Base-by-base conservation (phyloP, 805 yeast species). In the Suhomyces prunicola region DNA sequence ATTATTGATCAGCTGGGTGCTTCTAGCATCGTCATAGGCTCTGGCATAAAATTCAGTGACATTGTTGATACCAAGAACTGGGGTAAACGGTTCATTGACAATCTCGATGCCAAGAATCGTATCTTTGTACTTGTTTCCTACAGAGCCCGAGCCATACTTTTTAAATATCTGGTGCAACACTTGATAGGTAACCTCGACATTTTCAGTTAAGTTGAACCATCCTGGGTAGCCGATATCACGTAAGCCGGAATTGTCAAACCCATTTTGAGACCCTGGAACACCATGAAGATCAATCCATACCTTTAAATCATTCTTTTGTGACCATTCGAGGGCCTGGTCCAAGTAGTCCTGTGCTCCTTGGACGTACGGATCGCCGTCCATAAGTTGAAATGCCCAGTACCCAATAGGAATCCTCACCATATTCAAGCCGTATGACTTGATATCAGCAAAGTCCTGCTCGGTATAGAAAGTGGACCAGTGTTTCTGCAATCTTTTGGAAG, bases 201-300 rank as follows among this genome's bases (percentile, higher is more conserved):
- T 59, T 29, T 58, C 65, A 1, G 72, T 66, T 6, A 53, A 41
- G 50, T 69, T 68, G 56, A 66, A 69, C 73, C 73, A 69, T 19
- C 72, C 73, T 13, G 74, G 73, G 54, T 66, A 65, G 2, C 69
- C 71, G 6, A 68, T 59, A 49, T 65, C 83, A 62, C 91, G 74
- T 27, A 79, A 68, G 1, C 96, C 96, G 6, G 90, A 84, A 61
- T 88, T 89, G 62, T 92, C 98, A 64, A 90, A 93, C 12, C 97
- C 97, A 67, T 92, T 92, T 70, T 92, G 98, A 22, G 96, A 88
- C 22, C 97, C 97, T 33, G 97, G 96, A n/a, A 88, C 96, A 57
- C 97, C 97, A 67, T 92, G 98, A 63, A 92, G 71, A 69, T 93
- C 97, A 44, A 92, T 79, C 97, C 97, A 90, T 23, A 84, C 96